Evolutionary conservation across 148 eudicot species (phyloP).

Genomic region (Chenopodium quinoa): DNA sequence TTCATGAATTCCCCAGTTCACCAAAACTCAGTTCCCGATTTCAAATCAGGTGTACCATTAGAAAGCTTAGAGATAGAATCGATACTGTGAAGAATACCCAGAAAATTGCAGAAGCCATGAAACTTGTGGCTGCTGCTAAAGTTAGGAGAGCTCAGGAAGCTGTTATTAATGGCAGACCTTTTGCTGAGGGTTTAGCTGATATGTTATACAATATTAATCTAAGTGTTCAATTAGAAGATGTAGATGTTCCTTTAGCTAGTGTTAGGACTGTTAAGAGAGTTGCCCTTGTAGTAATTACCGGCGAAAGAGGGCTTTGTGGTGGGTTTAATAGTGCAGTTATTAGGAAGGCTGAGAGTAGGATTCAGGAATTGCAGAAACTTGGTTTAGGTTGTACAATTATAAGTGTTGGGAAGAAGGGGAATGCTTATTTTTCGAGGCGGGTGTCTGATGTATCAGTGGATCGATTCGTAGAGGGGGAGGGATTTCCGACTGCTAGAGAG

Average conservation of each 20-base stretch:
- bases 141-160: constrained; percentile 76
- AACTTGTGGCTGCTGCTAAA: constrained; percentile 72
- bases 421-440: constrained; percentile 47
- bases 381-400: constrained; percentile 49
- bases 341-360: constrained; percentile 55
- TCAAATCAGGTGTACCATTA: constrained; percentile 37
- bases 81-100: constrained; percentile 58
- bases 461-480: constrained; percentile 46
- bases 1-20: constrained; percentile 3
- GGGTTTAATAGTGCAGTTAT: constrained; percentile 58
- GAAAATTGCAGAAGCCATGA: constrained; percentile 82
- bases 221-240: constrained; percentile 52
- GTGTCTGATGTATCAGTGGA: constrained; percentile 35
- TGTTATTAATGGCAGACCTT: constrained; percentile 60
- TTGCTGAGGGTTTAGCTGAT: constrained; percentile 53
- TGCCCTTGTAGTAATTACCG: constrained; percentile 63
- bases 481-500: constrained; percentile 57
- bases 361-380: constrained; percentile 45
- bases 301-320: constrained; percentile 79
- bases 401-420: constrained; percentile 84
- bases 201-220: constrained; percentile 49
- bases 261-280: constrained; percentile 60
- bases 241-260: constrained; percentile 55
- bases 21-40: constrained; percentile 28
- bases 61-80: constrained; percentile 50